Evolutionary conservation across 2,329 filamentous ascomycete genomes (phyloP).

Genomic region (Aspergillus transmontanensis): DNA sequence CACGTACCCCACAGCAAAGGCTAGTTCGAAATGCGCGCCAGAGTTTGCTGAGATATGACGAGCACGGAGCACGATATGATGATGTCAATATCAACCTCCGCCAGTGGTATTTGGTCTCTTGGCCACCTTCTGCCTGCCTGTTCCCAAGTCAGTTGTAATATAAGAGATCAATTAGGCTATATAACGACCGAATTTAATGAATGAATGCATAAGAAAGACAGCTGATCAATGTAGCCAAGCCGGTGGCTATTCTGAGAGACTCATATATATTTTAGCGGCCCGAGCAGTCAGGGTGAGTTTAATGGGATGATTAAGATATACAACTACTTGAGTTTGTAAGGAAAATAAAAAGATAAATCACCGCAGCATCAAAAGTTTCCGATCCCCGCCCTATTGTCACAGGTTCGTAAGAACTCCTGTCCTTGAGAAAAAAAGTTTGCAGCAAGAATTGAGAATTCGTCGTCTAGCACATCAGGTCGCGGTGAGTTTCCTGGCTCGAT

Average conservation of each 20-base stretch:
- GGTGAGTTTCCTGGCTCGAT: slow-evolving; percentile 24
- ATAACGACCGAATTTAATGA: background rate
- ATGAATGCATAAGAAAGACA: background rate
- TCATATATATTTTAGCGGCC: background rate
- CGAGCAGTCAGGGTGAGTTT: too few species aligned
- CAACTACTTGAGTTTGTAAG: background rate
- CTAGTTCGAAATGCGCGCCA: background rate
- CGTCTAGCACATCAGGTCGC: slow-evolving; percentile 34
- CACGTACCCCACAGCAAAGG: background rate
- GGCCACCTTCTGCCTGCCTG: background rate
- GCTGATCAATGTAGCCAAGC: background rate
- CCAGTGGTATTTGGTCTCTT: background rate
- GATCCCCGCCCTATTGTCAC: slow-evolving; percentile 40
- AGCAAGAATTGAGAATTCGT: slow-evolving; percentile 51
- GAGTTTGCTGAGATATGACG: background rate
- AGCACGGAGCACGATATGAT: background rate
- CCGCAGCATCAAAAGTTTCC: slow-evolving; percentile 31
- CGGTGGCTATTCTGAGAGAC: background rate
- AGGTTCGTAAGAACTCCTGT: slow-evolving; percentile 43
- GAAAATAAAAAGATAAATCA: background rate
- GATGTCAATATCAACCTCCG: background rate
- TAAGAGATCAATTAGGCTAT: background rate
- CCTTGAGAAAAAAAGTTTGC: slow-evolving; percentile 53
- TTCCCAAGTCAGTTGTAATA: background rate
- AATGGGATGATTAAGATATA: background rate